Conservation (phyloP, 495 filamentous ascomycete genomes). For the Penicillium taxi region DNA sequence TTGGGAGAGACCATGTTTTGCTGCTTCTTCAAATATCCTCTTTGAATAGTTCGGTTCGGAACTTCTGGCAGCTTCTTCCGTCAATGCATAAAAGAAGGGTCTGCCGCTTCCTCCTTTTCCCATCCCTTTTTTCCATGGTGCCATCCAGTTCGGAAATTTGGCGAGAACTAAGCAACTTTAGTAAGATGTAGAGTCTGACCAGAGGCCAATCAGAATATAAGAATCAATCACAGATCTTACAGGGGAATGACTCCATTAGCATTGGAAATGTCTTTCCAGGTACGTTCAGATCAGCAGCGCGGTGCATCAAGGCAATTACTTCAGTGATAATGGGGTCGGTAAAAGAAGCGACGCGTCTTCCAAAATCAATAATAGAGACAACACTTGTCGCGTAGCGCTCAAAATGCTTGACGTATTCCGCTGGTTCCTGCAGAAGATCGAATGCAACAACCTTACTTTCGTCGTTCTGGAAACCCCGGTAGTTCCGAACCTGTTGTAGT, state of each 20-base stretch:
- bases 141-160: constrained; percentile 26
- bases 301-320: constrained; percentile 35
- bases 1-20: constrained; percentile 28
- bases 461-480: constrained; percentile 53
- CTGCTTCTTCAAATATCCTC: constrained; percentile 28
- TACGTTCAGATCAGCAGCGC: constrained; percentile 28
- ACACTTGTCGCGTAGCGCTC: constrained; percentile 38
- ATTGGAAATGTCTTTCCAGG: constrained; percentile 55
- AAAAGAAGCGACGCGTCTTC: constrained; percentile 24
- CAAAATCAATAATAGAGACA: constrained; percentile 39
- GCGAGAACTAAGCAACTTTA: constrained; percentile 27
- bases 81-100: constrained; percentile 35
- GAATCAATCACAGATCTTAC: constrained; percentile 19
- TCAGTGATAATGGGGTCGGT: constrained; percentile 40
- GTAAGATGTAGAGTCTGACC: no score
- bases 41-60: constrained; percentile 21
- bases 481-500: constrained; percentile 50
- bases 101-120: constrained; percentile 22
- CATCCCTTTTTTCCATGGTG: constrained; percentile 33
- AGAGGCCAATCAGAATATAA: no score
- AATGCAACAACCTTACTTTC: constrained; percentile 36
- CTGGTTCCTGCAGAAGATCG: constrained; percentile 25
- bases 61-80: constrained; percentile 31
- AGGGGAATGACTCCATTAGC: constrained; percentile 52
- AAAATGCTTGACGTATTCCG: constrained; percentile 34